These are phyloP conservation scores for Backusella australiensis DNA, from an alignment of 192 early-diverging fungal genomes.

Conservation along the genomic window DNA sequence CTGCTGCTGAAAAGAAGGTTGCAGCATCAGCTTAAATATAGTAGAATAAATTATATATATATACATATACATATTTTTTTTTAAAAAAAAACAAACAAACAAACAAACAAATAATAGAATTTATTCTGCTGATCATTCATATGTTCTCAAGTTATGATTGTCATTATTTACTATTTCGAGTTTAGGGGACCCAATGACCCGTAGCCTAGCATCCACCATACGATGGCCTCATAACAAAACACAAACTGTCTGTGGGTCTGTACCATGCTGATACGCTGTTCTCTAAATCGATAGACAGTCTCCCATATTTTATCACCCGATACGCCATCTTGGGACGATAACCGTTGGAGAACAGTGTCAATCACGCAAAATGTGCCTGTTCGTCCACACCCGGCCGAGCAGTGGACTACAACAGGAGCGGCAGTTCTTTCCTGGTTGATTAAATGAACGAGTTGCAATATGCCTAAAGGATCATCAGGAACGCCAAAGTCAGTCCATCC, in stretches of 20 bases:
- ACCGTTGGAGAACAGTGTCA: conserved; percentile 40
- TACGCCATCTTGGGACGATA: not conserved
- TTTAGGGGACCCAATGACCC: not conserved
- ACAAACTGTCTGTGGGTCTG: conserved; percentile 81
- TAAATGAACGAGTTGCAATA: conserved; percentile 45
- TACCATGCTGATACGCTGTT: conserved; percentile 80
- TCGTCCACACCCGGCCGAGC: conserved; percentile 55
- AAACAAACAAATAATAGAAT: too few relatives aligned
- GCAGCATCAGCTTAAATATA: not conserved
- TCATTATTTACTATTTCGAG: too few relatives aligned
- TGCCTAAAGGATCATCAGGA: conserved; percentile 50
- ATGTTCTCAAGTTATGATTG: not conserved
- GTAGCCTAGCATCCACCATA: conserved; percentile 45
- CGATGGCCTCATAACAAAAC: conserved; percentile 80
- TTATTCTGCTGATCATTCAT: too few relatives aligned
- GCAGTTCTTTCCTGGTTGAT: conserved; percentile 6
- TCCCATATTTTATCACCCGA: conserved; percentile 60
- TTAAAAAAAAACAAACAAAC: too few relatives aligned
- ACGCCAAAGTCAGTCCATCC: conserved; percentile 70
- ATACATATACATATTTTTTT: too few relatives aligned
- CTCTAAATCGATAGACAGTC: conserved; percentile 63
- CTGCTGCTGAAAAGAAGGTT: conserved; percentile 9
- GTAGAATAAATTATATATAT: too few relatives aligned
- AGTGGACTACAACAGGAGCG: conserved; percentile 47
- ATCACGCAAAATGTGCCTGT: conserved; percentile 55